Base-by-base conservation (phyloP, 371 early-diverging fungal genomes). In the Mortierella polycephala region DNA sequence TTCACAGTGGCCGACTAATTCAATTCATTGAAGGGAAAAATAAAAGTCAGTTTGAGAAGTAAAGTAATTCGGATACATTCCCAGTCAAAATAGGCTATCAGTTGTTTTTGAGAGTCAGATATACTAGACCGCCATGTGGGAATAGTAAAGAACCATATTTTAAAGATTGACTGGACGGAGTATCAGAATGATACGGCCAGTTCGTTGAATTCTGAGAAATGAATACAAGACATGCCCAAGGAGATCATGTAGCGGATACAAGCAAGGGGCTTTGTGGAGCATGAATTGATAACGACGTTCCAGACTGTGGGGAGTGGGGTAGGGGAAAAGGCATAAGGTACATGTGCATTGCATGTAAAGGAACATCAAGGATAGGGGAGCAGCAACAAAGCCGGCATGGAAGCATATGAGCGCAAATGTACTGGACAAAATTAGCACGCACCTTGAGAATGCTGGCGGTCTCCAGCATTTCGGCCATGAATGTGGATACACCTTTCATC, bases 381-480 rank as follows among this genome's bases (percentile, higher is more conserved):
- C 30, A 30, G 30, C 30, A 30, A 30, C 30, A 30, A 30, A 4
- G 30, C 4, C 52, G 52, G 23, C n/a, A 52, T 52, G n/a, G 10
- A 52, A 12, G n/a, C 9, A 23, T 52, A 52, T 52, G 30, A 30
- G 4, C 30, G 5, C 11, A 61, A n/a, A 16, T 18, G 13, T 9
- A 14, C 13, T 16, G 20, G 12, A 11, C 45, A 23, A 46, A 71
- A 20, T 7, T 40, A 21, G 50, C 18, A 64, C 73, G 67, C 75
- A 90, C 93, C 79, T 93, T 89, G 23, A 99, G 81, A 75, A 99
- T 99, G 2, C 94, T 89, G 0, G 98, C 91, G 1, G 99, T 97
- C 82, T 99, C 99, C 13, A 97, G 83, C 99, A 99, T 99, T 85
- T 99, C 99, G 0, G 96, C 94, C 99, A 99, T 99, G 81, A 99